Base-by-base conservation (phyloP, 306 rosid genomes). In the Casuarina cunninghamiana region DNA sequence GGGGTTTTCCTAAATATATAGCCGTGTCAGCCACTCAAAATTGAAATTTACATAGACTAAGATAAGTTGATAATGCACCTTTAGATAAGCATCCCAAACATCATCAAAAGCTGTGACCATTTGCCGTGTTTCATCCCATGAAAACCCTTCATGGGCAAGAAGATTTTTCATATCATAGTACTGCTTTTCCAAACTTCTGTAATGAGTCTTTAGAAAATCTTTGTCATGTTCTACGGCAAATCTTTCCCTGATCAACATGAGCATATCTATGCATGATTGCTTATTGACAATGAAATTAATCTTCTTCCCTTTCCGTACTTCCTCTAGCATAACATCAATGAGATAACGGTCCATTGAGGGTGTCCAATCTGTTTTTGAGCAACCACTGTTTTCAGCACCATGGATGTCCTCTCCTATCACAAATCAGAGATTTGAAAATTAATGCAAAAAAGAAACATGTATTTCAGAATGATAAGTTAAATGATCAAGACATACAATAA, bases 31-130 rank as follows among this genome's bases (percentile, higher is more conserved):
- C 71, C 54, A 76, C 61, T 16, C 51, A 51, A 2, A 61, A 70
- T 35, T 71, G 55, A 80, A 54, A 75, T 46, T 26, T 4, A 16
- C 42, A 63, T 60, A 66, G 38, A 80, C 21, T 48, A 75, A 73
- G 83, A 80, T 19, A 61, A 75, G 78, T 50, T 63, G 41, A 63
- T n/a, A 58, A 51, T 32, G 54, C 80, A 88, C 89, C 87, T 83
- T 87, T 50, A 89, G 71, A 71, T 89, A 83, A 51, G 87, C 83
- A 76, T 83, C 83, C 90, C 93, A 89, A 74, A 82, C 85, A 73
- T 87, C 82, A 77, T 81, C 84, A 44, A 26, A 72, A 15, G 86
- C 86, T 57, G 67, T 75, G 81, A 86, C 70, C 86, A 81, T 80
- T 82, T 84, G 86, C 48, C 50, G 77, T 58, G 65, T 53, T 84